A percentile compares a stretch with the other conserved stretches of the same genome.
Evolutionary conservation across 345 rosid genomes (phyloP).

Genomic region (Eutrema heterophyllum): DNA sequence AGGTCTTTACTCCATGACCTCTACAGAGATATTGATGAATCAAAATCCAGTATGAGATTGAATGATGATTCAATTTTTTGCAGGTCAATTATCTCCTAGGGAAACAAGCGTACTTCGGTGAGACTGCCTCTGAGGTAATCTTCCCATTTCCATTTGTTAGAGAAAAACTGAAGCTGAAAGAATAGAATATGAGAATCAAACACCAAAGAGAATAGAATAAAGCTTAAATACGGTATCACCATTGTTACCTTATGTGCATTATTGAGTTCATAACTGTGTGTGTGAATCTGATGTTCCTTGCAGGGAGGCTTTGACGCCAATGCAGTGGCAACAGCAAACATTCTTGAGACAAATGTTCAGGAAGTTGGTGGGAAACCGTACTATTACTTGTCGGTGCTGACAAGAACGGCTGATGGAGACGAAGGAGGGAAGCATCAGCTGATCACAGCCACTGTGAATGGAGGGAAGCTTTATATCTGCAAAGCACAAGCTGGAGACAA

Average conservation of each 20-base stretch:
- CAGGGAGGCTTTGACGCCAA: conserved; percentile 84
- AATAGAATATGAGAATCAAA: background rate
- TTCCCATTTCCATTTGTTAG: background rate
- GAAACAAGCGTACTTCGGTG: conserved; percentile 67
- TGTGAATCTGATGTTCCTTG: conserved; percentile 3
- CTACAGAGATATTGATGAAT: background rate
- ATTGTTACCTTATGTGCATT: conserved; percentile 1
- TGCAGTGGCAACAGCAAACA: conserved; percentile 84
- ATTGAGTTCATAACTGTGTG: background rate
- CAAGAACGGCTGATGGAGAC: conserved; percentile 97
- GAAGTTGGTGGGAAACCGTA: conserved; percentile 50
- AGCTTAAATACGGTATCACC: background rate
- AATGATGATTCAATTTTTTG: background rate
- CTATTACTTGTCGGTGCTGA: conserved; percentile 63
- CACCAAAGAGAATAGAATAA: background rate
- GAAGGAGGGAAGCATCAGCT: conserved; percentile 96
- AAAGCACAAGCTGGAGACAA: conserved; percentile 99
- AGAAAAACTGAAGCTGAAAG: background rate
- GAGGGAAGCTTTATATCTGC: conserved; percentile 89
- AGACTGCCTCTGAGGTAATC: conserved; percentile 75
- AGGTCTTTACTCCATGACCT: conserved; percentile 35
- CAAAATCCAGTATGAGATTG: background rate
- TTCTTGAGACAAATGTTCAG: conserved; percentile 51
- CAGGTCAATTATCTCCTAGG: conserved; percentile 90
- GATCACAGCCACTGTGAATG: conserved; percentile 65